Percentiles rank a stretch among this genome's conserved stretches.
phyloP scores from a whole-genome alignment of 805 yeast species.

The Candida chilensis region DNA sequence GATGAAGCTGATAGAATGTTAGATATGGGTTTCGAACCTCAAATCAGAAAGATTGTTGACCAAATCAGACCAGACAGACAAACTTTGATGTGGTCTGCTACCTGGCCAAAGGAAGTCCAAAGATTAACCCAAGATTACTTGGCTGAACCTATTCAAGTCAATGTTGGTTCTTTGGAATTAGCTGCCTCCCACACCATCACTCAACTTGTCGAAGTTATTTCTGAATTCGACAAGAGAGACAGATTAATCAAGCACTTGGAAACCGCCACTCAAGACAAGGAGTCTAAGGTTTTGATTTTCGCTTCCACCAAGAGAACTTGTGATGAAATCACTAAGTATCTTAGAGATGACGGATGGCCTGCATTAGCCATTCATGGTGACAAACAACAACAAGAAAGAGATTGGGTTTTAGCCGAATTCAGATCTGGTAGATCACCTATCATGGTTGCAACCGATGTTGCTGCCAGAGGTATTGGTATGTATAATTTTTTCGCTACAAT shows the following conservation, averaged over 20 bases:
- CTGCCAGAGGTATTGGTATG: slow-evolving; percentile 99
- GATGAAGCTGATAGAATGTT: slow-evolving; percentile 99
- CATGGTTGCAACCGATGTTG: slow-evolving; percentile 99
- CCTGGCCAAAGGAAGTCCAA: slow-evolving; percentile 99
- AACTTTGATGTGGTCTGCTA: slow-evolving; percentile 99
- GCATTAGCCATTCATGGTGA: slow-evolving; percentile 99
- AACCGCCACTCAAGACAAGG: slow-evolving; percentile 61
- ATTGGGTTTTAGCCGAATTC: slow-evolving; percentile 95
- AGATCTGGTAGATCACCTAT: slow-evolving; percentile 88
- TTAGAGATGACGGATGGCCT: slow-evolving; percentile 97
- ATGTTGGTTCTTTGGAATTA: slow-evolving; percentile 90
- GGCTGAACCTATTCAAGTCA: slow-evolving; percentile 91
- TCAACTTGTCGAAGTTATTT: slow-evolving; percentile 84
- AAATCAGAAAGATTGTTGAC: slow-evolving; percentile 94
- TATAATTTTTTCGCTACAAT: slow-evolving; percentile 16
- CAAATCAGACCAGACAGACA: slow-evolving; percentile 99
- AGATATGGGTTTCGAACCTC: slow-evolving; percentile 99
- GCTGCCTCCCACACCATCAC: slow-evolving; percentile 95
- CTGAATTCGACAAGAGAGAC: slow-evolving; percentile 93
- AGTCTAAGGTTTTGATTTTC: slow-evolving; percentile 77
- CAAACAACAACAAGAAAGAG: slow-evolving; percentile 95
- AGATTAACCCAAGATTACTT: slow-evolving; percentile 86
- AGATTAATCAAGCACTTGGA: slow-evolving; percentile 77
- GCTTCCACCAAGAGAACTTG: slow-evolving; percentile 98
- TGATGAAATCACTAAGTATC: slow-evolving; percentile 85